Base-by-base conservation (phyloP, 1,284 basidiomycete genomes). In the Coniophora puteana region DNA sequence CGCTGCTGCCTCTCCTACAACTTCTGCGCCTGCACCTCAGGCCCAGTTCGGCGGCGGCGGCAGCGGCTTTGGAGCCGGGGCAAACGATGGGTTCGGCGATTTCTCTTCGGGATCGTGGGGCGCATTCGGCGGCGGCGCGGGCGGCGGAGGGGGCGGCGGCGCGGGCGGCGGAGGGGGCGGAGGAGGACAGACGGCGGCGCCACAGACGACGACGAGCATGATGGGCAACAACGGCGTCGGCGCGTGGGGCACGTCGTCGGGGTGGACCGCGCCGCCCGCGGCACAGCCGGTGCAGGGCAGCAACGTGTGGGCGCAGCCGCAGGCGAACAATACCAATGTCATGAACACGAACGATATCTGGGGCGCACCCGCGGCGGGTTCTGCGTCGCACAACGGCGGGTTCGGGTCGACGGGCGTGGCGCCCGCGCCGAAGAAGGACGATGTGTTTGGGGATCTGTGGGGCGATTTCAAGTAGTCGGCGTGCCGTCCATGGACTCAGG, bases 381-480 rank as follows among this genome's bases (percentile, higher is more conserved):
- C 45, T 37, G 40, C 49, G 23, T 45, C 56, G 14, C 48, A 45
- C 7, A 56, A 51, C 31, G 67, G 71, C 49, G 10, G 65, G 21
- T 68, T 70, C 50, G 59, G 58, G 25, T 49, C 65, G 16, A 47
- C 60, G 13, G 51, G 59, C 17, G 34, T 54, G 18, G 35, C 47
- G 1, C 35, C 59, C n/a, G 48, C 61, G 33, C 63, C 69, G 51
- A 83, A 85, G 69, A 83, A 86, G 59, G 83, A 89, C 49, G 87
- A 89, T 53, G 78, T 69, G 5, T 89, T 89, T 57, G 83, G 83
- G 4, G 86, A 89, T 60, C 59, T 89, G 36, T 89, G 86, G 87
- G 83, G 84, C 36, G 76, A 81, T 30, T 87, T 86, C 62, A 88
- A 87, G 69, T 85, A 71, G 58, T n/a, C 14, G 25, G 29, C 4